These are phyloP conservation scores for Monilinia aucupariae DNA, from an alignment of 2,329 filamentous ascomycete species.

Conservation along the genomic window DNA sequence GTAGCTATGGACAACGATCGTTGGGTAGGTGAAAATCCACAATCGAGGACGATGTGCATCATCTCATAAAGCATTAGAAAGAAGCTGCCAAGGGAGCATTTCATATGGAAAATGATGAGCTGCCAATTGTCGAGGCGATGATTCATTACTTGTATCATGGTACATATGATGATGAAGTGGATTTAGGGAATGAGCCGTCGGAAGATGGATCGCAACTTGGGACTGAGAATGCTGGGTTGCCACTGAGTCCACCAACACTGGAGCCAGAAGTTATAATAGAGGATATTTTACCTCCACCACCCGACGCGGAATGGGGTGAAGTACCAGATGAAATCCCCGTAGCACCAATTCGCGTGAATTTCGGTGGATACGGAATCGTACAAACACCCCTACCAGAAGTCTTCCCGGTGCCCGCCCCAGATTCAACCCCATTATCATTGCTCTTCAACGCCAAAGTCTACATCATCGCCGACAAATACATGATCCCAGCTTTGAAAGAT, in stretches of 20 bases:
- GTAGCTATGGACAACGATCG: constrained; percentile 20
- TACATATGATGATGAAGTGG: constrained; percentile 9
- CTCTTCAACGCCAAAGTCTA: constrained; percentile 23
- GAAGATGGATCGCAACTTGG: background rate
- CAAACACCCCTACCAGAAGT: background rate
- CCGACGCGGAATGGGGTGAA: background rate
- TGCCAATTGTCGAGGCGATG: constrained; percentile 68
- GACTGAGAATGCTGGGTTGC: background rate
- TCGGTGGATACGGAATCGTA: background rate
- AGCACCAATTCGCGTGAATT: background rate
- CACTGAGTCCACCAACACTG: background rate
- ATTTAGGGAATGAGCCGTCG: no score
- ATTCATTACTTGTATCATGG: constrained; percentile 66
- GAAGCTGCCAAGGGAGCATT: constrained; percentile 9
- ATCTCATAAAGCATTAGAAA: background rate
- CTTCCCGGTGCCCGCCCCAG: background rate
- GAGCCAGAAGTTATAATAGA: background rate
- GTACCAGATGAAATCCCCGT: background rate
- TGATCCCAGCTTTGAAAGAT: constrained; percentile 21
- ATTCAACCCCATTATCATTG: constrained; percentile 2
- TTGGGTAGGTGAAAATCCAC: constrained; percentile 14
- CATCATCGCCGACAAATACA: constrained; percentile 25
- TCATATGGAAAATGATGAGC: constrained; percentile 60
- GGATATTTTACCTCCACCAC: background rate
- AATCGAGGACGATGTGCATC: background rate